phyloP scores from a whole-genome alignment of 768 basidiomycete species.

The Mycena alexandri region DNA sequence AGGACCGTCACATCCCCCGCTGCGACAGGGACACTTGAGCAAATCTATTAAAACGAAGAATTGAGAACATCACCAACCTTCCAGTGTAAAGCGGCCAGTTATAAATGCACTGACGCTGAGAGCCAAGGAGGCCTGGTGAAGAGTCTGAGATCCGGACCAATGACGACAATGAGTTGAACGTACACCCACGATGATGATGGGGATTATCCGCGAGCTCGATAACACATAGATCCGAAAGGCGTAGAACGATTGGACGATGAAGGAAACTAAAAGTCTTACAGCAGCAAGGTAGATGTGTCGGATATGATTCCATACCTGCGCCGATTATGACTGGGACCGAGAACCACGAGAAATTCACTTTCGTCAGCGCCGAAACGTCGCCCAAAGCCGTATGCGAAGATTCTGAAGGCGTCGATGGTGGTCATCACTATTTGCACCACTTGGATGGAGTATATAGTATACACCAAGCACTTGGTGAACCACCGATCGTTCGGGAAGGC shows the following conservation, averaged over 20 bases:
- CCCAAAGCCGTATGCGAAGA: background rate
- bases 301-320: no score
- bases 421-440: no score
- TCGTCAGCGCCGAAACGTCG: background rate
- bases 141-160: background rate
- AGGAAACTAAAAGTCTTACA: background rate
- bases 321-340: no score
- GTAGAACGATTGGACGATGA: slow-evolving; percentile 10
- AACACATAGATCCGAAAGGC: background rate
- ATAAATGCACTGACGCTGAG: slow-evolving; percentile 7
- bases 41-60: no score
- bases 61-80: no score
- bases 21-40: no score
- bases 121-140: background rate
- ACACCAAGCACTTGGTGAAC: background rate
- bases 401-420: background rate
- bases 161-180: background rate
- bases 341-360: background rate
- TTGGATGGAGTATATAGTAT: background rate
- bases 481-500: slow-evolving; percentile 1
- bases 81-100: no score
- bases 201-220: slow-evolving; percentile 1
- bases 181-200: background rate
- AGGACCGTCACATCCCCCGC: no score
- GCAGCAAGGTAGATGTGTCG: no score